A percentile compares a stretch with the other conserved stretches of the same genome.
phyloP scores from a whole-genome alignment of 2,329 filamentous ascomycete species.

The Nothophoma quercina region DNA sequence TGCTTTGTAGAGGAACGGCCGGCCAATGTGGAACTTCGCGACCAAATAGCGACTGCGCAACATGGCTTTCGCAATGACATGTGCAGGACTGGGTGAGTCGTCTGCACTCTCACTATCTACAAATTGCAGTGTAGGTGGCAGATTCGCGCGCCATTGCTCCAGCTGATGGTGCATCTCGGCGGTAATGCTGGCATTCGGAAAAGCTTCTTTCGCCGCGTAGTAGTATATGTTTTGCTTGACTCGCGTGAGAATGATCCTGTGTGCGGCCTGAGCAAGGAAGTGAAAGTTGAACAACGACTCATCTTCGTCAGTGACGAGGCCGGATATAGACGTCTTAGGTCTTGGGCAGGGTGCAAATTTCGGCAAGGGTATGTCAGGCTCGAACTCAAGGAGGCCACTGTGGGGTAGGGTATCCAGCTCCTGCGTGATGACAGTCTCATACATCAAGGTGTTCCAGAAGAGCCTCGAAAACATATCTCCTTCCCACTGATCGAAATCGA shows the following conservation, averaged over 20 bases:
- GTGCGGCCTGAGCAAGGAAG: conserved; percentile 64
- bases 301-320: conserved; percentile 53
- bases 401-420: conserved; percentile 60
- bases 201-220: conserved; percentile 52
- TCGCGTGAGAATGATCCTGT: conserved; percentile 63
- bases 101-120: conserved; percentile 44
- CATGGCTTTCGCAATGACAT: conserved; percentile 50
- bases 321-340: conserved; percentile 44
- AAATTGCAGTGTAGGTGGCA: conserved; percentile 59
- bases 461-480: conserved; percentile 64
- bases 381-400: conserved; percentile 59
- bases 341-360: conserved; percentile 59
- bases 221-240: conserved; percentile 61
- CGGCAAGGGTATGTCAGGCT: conserved; percentile 61
- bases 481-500: conserved; percentile 61
- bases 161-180: conserved; percentile 63
- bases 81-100: conserved; percentile 42
- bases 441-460: conserved; percentile 65
- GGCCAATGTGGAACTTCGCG: conserved; percentile 49
- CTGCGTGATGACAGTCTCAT: conserved; percentile 63
- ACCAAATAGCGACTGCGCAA: conserved; percentile 49
- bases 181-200: conserved; percentile 58
- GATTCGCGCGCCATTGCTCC: conserved; percentile 62
- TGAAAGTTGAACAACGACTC: conserved; percentile 65
- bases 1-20: conserved; percentile 50